Conservation (phyloP, 768 basidiomycete species). For the Lactarius quietus region DNA sequence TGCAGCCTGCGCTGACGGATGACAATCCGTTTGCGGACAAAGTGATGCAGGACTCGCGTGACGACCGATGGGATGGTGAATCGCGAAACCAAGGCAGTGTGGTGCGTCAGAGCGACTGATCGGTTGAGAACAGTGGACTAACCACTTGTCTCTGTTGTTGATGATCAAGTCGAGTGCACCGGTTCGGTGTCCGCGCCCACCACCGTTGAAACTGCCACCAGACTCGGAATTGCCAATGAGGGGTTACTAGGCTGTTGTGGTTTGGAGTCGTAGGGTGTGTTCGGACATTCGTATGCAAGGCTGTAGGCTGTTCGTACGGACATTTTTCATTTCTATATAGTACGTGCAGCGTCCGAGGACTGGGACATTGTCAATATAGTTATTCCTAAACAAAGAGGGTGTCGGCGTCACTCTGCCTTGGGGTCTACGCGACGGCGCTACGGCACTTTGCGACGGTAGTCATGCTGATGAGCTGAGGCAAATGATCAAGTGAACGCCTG, state of each 20-base stretch:
- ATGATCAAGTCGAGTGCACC: constrained; percentile 3
- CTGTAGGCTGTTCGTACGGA: not conserved
- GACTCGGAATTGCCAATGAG: not conserved
- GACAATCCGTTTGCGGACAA: not conserved
- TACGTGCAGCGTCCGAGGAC: not conserved
- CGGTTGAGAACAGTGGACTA: constrained; percentile 5
- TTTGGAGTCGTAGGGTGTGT: not conserved
- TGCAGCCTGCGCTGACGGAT: not conserved
- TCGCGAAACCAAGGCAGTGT: constrained; percentile 1
- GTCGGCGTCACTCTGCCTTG: too few relatives aligned
- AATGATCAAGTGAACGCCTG: not conserved
- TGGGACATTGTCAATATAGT: not conserved
- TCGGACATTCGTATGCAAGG: too few relatives aligned
- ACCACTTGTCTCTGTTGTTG: not conserved
- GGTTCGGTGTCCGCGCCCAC: not conserved
- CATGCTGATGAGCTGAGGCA: constrained; percentile 14
- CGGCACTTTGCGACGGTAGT: constrained; percentile 21
- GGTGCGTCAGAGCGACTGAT: constrained; percentile 6
- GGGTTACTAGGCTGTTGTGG: not conserved
- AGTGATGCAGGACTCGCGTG: not conserved
- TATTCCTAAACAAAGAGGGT: not conserved
- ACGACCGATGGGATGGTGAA: not conserved
- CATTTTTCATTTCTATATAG: not conserved
- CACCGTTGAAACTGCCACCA: not conserved
- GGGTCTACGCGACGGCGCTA: too few relatives aligned